phyloP scores from a whole-genome alignment of 2,329 filamentous ascomycete genomes.

The Fusarium sp. region DNA sequence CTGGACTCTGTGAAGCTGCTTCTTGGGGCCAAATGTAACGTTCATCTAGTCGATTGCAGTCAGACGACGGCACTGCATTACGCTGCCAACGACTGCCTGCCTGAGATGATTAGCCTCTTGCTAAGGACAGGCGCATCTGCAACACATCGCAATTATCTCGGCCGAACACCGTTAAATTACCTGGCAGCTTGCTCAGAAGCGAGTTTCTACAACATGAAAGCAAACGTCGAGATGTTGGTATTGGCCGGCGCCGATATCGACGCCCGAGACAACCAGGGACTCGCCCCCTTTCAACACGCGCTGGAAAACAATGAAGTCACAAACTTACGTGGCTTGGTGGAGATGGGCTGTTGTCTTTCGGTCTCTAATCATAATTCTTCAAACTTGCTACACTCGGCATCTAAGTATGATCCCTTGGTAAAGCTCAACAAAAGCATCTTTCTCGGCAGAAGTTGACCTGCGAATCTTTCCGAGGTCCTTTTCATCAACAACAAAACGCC shows the following conservation, averaged over 20 bases:
- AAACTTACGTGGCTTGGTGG: neutral
- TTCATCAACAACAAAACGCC: accelerated
- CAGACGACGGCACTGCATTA: neutral
- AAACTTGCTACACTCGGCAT: constrained; percentile 1
- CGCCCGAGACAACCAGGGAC: accelerated
- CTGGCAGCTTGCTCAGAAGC: accelerated
- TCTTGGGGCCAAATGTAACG: constrained; percentile 1
- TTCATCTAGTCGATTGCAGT: accelerated
- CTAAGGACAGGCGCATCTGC: constrained; percentile 14
- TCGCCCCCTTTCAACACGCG: accelerated
- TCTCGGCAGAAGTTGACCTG: neutral
- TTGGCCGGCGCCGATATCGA: constrained; percentile 2
- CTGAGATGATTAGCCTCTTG: constrained; percentile 2
- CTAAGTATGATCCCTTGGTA: constrained; percentile 14
- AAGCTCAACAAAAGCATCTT: constrained; percentile 8
- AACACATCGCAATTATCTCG: accelerated
- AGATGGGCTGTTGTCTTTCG: neutral
- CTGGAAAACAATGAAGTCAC: accelerated
- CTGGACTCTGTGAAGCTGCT: neutral
- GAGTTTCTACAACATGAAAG: accelerated
- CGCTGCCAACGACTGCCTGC: accelerated
- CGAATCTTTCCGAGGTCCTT: accelerated
- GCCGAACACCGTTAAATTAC: neutral
- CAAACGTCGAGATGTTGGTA: neutral
- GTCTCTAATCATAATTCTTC: accelerated